Conservation (phyloP, 306 rosid genomes). For the Quercus cerris region DNA sequence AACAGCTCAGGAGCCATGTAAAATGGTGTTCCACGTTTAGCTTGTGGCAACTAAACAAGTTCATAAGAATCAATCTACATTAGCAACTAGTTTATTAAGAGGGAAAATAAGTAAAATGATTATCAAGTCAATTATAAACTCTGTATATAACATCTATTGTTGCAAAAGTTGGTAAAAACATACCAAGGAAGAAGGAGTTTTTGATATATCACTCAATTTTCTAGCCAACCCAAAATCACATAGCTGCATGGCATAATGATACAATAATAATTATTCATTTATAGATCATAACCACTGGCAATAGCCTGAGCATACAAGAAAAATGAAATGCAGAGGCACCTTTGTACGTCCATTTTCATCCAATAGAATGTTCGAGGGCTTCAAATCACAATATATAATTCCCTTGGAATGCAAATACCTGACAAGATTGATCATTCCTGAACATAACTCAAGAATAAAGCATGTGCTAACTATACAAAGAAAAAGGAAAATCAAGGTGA, state of each 20-base stretch:
- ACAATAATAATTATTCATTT: not conserved
- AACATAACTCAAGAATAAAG: conserved; percentile 21
- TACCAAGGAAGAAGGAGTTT: conserved; percentile 72
- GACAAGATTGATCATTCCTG: conserved; percentile 20
- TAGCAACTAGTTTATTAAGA: conserved; percentile 6
- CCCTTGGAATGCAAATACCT: conserved; percentile 94
- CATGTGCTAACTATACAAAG: not conserved
- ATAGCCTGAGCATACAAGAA: not conserved
- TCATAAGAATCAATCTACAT: conserved; percentile 23
- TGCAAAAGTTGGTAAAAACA: conserved; percentile 21
- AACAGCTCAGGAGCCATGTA: conserved; percentile 99
- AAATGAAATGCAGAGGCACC: conserved; percentile 37
- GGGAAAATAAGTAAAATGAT: conserved; percentile 3
- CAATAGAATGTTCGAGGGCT: conserved; percentile 87
- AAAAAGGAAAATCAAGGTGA: conserved; percentile 13
- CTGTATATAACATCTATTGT: conserved; percentile 1
- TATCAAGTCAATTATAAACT: not conserved
- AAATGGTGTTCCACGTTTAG: conserved; percentile 95
- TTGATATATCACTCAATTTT: conserved; percentile 79
- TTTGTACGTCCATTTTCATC: conserved; percentile 89
- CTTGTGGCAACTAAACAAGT: conserved; percentile 72
- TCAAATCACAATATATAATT: conserved; percentile 87
- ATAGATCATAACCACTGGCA: not conserved
- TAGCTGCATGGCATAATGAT: conserved; percentile 54
- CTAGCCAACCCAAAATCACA: conserved; percentile 98